phyloP scores from a whole-genome alignment of 805 yeast species.

The Tetrapisispora arboricola region DNA sequence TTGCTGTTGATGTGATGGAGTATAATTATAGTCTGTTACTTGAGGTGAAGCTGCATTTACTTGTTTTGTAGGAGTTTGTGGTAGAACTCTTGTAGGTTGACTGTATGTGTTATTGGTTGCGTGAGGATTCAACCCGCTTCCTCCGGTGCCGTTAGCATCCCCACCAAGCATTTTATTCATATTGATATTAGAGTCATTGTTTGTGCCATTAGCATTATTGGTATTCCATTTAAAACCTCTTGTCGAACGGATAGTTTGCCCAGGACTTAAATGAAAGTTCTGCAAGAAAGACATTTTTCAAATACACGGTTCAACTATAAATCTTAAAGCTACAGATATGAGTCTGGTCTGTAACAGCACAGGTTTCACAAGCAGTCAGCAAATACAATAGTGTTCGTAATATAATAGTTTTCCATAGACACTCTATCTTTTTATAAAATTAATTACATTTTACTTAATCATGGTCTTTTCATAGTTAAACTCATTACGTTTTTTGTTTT shows the following conservation, averaged over 20 bases:
- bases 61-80: slow-evolving; percentile 3
- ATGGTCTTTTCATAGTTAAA: no score
- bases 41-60: slow-evolving; percentile 5
- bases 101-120: background rate
- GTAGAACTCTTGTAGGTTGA: slow-evolving; percentile 9
- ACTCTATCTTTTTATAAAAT: no score
- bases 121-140: background rate
- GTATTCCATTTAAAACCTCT: slow-evolving; percentile 36
- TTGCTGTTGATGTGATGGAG: slow-evolving; percentile 30
- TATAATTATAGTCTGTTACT: slow-evolving; percentile 29
- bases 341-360: no score
- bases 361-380: no score
- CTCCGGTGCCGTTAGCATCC: background rate
- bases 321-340: no score
- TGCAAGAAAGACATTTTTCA: slow-evolving; percentile 5
- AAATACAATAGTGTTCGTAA: no score
- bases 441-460: no score
- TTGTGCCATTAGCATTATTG: slow-evolving; percentile 4
- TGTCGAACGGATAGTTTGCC: slow-evolving; percentile 38
- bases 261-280: slow-evolving; percentile 31
- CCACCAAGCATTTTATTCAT: background rate
- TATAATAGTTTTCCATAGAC: no score
- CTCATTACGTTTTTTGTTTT: no score
- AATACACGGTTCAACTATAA: no score
- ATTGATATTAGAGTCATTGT: background rate